Base-by-base conservation (phyloP, 257 asterid genomes). In the Nyctanthes arbortristis region DNA sequence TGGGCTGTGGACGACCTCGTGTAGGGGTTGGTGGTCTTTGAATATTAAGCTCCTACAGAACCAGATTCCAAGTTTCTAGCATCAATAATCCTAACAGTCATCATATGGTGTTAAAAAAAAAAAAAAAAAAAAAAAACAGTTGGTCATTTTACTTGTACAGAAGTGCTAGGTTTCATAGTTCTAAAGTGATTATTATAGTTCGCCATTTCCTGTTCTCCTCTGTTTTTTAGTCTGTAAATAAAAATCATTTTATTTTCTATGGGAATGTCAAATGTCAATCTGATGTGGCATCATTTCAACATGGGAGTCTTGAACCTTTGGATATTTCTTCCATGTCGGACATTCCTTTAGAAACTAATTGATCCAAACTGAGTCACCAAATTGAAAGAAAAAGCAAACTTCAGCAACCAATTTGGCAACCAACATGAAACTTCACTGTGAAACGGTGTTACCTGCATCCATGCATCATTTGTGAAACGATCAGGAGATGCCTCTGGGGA, bases 1-100 rank as follows among this genome's bases (percentile, higher is more conserved):
- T 92, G 12, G 97, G 96, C 75, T 93, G 99, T 14, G 99, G 99
- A 18, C 93, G 96, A 14, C 99, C 99, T 74, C 99, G 81, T 0
- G 97, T 93, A 12, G 99, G 96, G 37, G 99, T 93, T 9, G 99
- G 99, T 22, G 99, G 99, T 78, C 99, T 82, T 84, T 93, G 99
- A 79, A 89, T 93, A 75, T 93, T 93, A 24, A 93, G 99, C 83
- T 93, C 97, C 99, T 93, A 71, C 8, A 27, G 66, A 69, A 80
- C 28, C 76, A 66, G 12, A 65, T 75, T 3, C 31, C 52, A 55
- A 37, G n/a, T n/a, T n/a, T n/a, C 31, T 58, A 55, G 32, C 55
- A 29, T 67, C 63, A 55, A 22, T 29, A 25, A 47, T 35, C 8
- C 13, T 24, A 13, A 63, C 36, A 24, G 12, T 7, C 6, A 4